Percentiles rank a stretch among this genome's conserved stretches.
These are phyloP conservation scores for Talaromyces rugulosus DNA, from an alignment of 2,329 filamentous ascomycete genomes.

Conservation along the genomic window DNA sequence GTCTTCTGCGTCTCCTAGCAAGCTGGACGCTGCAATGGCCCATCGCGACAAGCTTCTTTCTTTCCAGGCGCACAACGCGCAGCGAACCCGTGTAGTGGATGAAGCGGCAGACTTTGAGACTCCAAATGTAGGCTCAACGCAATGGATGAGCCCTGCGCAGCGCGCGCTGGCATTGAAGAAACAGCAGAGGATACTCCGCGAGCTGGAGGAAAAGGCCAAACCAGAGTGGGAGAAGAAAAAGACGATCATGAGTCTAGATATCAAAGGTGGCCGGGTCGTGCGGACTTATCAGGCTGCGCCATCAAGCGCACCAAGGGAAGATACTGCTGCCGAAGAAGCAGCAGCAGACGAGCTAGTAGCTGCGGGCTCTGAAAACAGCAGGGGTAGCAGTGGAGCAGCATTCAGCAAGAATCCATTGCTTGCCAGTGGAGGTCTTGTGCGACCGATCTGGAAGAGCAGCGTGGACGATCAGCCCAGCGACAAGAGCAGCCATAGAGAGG, in stretches of 20 bases:
- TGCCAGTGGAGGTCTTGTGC: conserved; percentile 38
- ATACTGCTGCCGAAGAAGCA: conserved; percentile 14
- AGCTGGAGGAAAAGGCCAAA: conserved; percentile 79
- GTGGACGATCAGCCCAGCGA: conserved; percentile 24
- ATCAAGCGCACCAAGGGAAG: conserved; percentile 20
- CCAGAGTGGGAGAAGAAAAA: conserved; percentile 87
- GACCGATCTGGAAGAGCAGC: conserved; percentile 40
- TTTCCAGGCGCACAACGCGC: conserved; percentile 82
- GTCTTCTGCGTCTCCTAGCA: conserved; percentile 41
- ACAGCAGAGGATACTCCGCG: conserved; percentile 76
- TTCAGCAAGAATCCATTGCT: conserved; percentile 44
- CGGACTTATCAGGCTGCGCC: conserved; percentile 41
- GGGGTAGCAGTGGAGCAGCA: conserved; percentile 25
- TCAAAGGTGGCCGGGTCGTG: conserved; percentile 73
- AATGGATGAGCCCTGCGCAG: conserved; percentile 83
- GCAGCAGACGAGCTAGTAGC: conserved; percentile 14
- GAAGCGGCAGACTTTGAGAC: conserved; percentile 74
- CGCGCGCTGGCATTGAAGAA: conserved; percentile 76
- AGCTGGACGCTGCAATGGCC: conserved; percentile 65
- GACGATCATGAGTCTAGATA: conserved; percentile 79
- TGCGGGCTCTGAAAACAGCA: conserved; percentile 15
- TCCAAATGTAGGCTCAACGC: conserved; percentile 57
- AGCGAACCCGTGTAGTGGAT: conserved; percentile 77
- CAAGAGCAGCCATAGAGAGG: conserved; percentile 24
- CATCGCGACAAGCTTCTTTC: conserved; percentile 76